Base-by-base conservation (phyloP, 208 protist genomes). In the Leishmania lainsoni region DNA sequence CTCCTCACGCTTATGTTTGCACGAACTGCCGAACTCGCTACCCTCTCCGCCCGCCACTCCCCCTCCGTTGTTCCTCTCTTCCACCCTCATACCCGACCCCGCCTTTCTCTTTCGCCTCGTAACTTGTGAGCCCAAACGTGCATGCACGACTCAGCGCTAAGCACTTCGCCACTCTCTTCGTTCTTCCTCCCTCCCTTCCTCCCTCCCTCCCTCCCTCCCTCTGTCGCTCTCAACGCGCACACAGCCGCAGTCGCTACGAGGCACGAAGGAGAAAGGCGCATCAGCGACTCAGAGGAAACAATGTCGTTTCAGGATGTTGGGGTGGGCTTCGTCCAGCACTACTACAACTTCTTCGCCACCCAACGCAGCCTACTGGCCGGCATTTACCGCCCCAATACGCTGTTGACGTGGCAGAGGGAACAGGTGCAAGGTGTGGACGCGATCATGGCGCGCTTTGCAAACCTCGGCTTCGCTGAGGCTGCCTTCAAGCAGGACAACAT, bases 391-490 rank as follows among this genome's bases (percentile, higher is more conserved):
- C 85, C 92, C 20, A 81, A 29, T 17, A 93, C 92, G n/a, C 82
- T 97, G 52, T 86, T 98, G 86, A 98, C 95, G 39, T 98, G 95
- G 95, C 84, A 93, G 79, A 88, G 81, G 1, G 92, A 98, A 83
- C 92, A 98, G 84, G 86, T 98, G 71, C 90, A 95, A 79, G 95
- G 95, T 54, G 89, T 83, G 32, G 95, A 94, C 17, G 87, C 82
- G 71, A 98, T 98, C 83, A 92, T 95, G 85, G 92, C 88, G 6
- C 90, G 93, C 71, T 96, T 97, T 68, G 85, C 86, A 63, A 93
- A 85, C 77, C 91, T 98, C 54, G 86, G 85, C 69, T 98, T 98
- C 76, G 48, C 88, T 29, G 89, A 94, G 80, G 87, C 90, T 3
- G 80, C 88, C 61, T 96, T 97, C 86, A 95, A 96, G 84, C 85